A percentile compares a stretch with the other conserved stretches of the same genome.
Evolutionary conservation across 108 stramenopile genomes (phyloP).

Genomic region (Asterionellopsis glacialis): DNA sequence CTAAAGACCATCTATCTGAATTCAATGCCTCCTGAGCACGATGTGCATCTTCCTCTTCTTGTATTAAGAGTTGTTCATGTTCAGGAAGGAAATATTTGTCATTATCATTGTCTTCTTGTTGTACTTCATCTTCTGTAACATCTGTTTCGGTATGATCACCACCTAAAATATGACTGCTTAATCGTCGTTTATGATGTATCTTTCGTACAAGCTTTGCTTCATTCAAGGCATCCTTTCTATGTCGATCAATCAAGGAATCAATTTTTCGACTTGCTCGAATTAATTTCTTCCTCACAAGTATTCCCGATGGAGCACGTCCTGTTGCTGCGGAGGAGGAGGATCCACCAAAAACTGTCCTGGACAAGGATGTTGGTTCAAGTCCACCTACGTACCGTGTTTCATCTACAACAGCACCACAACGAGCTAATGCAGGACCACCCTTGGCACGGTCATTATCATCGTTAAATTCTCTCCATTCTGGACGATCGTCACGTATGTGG

Average conservation of each 20-base stretch:
- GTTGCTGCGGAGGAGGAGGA: neutral
- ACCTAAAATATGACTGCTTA: neutral
- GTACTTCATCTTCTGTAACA: neutral
- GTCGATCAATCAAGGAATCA: slow-evolving; percentile 43
- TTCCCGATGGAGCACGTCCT: slow-evolving; percentile 13
- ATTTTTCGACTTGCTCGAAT: slow-evolving; percentile 28
- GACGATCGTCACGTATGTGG: slow-evolving; percentile 36
- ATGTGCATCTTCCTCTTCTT: slow-evolving; percentile 34
- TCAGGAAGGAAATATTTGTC: slow-evolving; percentile 29
- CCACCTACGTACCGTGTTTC: slow-evolving; percentile 51
- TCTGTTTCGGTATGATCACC: neutral
- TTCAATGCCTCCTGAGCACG: slow-evolving; percentile 24
- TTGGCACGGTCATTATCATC: slow-evolving; percentile 42
- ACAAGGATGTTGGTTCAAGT: slow-evolving; percentile 48
- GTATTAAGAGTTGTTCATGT: slow-evolving; percentile 31
- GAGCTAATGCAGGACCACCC: slow-evolving; percentile 23
- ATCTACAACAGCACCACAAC: slow-evolving; percentile 48
- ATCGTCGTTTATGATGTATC: neutral
- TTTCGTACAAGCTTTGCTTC: slow-evolving; percentile 26
- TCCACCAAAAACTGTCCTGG: slow-evolving; percentile 30
- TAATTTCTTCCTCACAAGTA: slow-evolving; percentile 28
- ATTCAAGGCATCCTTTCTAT: slow-evolving; percentile 25
- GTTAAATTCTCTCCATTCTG: slow-evolving; percentile 60
- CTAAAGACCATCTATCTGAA: slow-evolving; percentile 55
- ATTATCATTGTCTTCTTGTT: slow-evolving; percentile 3